A percentile compares a stretch with the other conserved stretches of the same genome.
phyloP scores from a whole-genome alignment of 106 monocot genomes.

The Allium cepa region DNA sequence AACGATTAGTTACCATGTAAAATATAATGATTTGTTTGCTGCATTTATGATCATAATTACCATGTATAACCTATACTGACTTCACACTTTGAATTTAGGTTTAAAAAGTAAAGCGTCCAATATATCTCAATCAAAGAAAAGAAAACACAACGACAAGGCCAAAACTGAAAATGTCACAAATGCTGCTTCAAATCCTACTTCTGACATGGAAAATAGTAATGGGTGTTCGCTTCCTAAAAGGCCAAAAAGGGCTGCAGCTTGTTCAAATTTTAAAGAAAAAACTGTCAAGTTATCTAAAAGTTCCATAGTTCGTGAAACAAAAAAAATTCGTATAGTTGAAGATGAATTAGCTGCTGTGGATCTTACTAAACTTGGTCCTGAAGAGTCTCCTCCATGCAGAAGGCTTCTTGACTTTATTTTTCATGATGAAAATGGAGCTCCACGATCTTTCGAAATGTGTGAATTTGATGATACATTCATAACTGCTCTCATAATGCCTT shows the following conservation, averaged over 20 bases:
- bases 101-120: slow-evolving; percentile 9
- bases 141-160: background rate
- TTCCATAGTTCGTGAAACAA: slow-evolving; percentile 26
- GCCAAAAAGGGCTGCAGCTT: slow-evolving; percentile 75
- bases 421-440: slow-evolving; percentile 81
- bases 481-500: slow-evolving; percentile 83
- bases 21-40: too few relatives aligned
- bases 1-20: too few relatives aligned
- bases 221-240: slow-evolving; percentile 30
- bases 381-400: slow-evolving; percentile 60
- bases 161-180: background rate
- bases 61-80: too few relatives aligned
- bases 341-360: slow-evolving; percentile 73
- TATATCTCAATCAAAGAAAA: slow-evolving; percentile 5
- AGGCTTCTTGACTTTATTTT: slow-evolving; percentile 80
- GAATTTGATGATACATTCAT: slow-evolving; percentile 79
- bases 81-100: background rate
- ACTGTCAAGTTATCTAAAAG: slow-evolving; percentile 46
- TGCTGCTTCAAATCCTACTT: background rate
- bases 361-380: slow-evolving; percentile 62
- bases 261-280: slow-evolving; percentile 78
- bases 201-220: background rate
- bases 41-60: too few relatives aligned
- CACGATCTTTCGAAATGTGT: slow-evolving; percentile 91
- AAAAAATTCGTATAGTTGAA: slow-evolving; percentile 37